Evolutionary conservation across 2,329 filamentous ascomycete genomes (phyloP).

Genomic region (Coniochaeta sp.): DNA sequence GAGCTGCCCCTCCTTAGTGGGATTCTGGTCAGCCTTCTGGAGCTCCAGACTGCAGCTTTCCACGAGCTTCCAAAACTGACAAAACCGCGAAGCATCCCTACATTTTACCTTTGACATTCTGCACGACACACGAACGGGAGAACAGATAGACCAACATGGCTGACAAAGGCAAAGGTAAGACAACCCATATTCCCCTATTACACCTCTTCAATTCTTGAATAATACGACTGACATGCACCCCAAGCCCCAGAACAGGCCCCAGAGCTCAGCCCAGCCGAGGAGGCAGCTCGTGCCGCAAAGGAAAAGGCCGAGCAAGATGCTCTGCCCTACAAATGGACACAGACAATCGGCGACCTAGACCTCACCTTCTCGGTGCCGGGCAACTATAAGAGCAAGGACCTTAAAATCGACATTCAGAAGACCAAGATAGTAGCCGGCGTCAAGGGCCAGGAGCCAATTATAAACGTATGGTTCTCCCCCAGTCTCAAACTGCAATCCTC

Average conservation of each 20-base stretch:
- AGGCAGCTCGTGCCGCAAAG: slow-evolving; percentile 55
- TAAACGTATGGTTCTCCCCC: slow-evolving; percentile 51
- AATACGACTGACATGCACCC: too few relatives aligned
- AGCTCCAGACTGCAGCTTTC: slow-evolving; percentile 8
- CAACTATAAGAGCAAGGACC: slow-evolving; percentile 77
- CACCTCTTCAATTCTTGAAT: background rate
- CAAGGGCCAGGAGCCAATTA: slow-evolving; percentile 81
- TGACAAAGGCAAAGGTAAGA: slow-evolving; percentile 26
- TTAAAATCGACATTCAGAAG: slow-evolving; percentile 78
- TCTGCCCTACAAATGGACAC: slow-evolving; percentile 95
- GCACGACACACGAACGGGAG: background rate
- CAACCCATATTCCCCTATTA: too few relatives aligned
- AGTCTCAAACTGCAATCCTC: background rate
- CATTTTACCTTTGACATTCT: background rate
- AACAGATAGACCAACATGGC: slow-evolving; percentile 24
- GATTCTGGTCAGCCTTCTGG: slow-evolving; percentile 4
- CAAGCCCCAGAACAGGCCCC: slow-evolving; percentile 3
- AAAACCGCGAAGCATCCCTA: background rate
- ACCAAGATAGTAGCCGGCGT: slow-evolving; percentile 69
- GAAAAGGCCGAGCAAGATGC: slow-evolving; percentile 83
- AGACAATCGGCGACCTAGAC: slow-evolving; percentile 85
- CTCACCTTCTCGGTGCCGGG: slow-evolving; percentile 70
- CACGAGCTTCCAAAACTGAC: slow-evolving; percentile 10
- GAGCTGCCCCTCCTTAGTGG: slow-evolving; percentile 12
- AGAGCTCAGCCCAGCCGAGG: slow-evolving; percentile 49